A percentile compares a stretch with the other conserved stretches of the same genome.
Conservation (phyloP, 495 filamentous ascomycete species). For the Evernia prunastri region DNA sequence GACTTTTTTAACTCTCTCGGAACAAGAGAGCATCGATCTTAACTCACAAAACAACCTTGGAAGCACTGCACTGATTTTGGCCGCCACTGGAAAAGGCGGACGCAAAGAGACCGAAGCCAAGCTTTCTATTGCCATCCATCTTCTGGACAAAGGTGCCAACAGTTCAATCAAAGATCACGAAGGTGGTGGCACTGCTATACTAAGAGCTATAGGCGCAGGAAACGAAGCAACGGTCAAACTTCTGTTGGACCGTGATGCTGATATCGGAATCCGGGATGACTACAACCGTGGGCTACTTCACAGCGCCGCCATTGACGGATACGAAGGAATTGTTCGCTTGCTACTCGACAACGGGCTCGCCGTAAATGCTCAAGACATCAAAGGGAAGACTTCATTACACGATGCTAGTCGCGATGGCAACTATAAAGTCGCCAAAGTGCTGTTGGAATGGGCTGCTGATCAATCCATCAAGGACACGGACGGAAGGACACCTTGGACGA, state of each 20-base stretch:
- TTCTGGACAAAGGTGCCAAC: constrained; percentile 21
- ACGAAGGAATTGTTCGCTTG: constrained; percentile 18
- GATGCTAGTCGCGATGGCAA: constrained; percentile 18
- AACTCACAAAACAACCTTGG: constrained; percentile 8
- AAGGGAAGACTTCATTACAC: constrained; percentile 21
- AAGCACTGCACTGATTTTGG: constrained; percentile 9
- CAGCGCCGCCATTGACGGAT: constrained; percentile 17
- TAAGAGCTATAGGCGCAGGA: constrained; percentile 13
- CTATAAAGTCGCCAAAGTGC: constrained; percentile 9
- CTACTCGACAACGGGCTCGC: constrained; percentile 15
- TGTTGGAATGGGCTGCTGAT: constrained; percentile 15
- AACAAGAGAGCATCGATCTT: not conserved
- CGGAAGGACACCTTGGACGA: constrained; percentile 16
- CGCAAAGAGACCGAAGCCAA: constrained; percentile 6
- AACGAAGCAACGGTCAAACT: not conserved
- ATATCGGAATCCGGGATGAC: constrained; percentile 6
- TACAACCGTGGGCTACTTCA: constrained; percentile 20
- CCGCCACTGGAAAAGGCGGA: not conserved
- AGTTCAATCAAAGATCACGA: constrained; percentile 8
- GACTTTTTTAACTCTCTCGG: not conserved
- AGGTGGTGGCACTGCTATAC: constrained; percentile 16
- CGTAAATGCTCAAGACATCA: constrained; percentile 7
- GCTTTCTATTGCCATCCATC: constrained; percentile 10
- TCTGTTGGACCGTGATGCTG: not conserved
- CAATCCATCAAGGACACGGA: constrained; percentile 1